A percentile compares a stretch with the other conserved stretches of the same genome.
phyloP scores from a whole-genome alignment of 768 basidiomycete species.

The Amanita inopinata region DNA sequence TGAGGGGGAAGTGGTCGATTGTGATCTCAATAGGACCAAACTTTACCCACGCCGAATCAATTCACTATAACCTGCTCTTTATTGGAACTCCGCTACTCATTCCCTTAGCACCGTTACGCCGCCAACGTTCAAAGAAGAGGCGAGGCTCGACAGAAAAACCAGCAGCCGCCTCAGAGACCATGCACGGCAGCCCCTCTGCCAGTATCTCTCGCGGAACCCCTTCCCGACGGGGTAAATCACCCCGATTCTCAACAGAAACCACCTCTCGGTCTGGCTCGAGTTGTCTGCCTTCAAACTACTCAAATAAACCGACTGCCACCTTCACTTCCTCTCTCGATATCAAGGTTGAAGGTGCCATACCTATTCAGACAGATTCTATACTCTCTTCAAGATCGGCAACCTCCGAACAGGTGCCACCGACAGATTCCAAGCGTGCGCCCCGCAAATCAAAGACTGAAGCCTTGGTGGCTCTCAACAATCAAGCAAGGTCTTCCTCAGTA shows the following conservation, averaged over 20 bases:
- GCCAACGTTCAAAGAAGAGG: conserved; percentile 30
- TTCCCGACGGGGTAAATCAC: conserved; percentile 55
- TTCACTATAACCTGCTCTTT: conserved; percentile 31
- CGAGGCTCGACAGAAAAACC: conserved; percentile 25
- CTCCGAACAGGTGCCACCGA: conserved; percentile 27
- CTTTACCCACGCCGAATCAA: conserved; percentile 37
- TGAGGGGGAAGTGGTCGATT: conserved; percentile 5
- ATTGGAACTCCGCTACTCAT: conserved; percentile 38
- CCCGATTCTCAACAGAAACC: conserved; percentile 40
- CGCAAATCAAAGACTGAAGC: conserved; percentile 90
- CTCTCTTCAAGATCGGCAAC: conserved; percentile 27
- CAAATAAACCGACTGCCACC: conserved; percentile 39
- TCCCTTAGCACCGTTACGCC: conserved; percentile 30
- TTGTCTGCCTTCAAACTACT: conserved; percentile 37
- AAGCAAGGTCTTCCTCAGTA: conserved; percentile 46
- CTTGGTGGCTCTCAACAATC: conserved; percentile 65
- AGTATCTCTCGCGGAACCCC: conserved; percentile 47
- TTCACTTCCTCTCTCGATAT: conserved; percentile 68
- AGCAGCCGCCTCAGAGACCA: conserved; percentile 20
- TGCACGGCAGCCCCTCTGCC: conserved; percentile 38
- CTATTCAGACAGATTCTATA: conserved; percentile 41
- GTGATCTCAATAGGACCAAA: conserved; percentile 11
- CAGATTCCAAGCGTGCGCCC: conserved; percentile 59
- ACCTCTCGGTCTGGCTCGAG: conserved; percentile 36
- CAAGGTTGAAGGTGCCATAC: conserved; percentile 62